These are phyloP conservation scores for Plasmopara halstedii DNA, from an alignment of 352 stramenopile genomes.

Conservation along the genomic window DNA sequence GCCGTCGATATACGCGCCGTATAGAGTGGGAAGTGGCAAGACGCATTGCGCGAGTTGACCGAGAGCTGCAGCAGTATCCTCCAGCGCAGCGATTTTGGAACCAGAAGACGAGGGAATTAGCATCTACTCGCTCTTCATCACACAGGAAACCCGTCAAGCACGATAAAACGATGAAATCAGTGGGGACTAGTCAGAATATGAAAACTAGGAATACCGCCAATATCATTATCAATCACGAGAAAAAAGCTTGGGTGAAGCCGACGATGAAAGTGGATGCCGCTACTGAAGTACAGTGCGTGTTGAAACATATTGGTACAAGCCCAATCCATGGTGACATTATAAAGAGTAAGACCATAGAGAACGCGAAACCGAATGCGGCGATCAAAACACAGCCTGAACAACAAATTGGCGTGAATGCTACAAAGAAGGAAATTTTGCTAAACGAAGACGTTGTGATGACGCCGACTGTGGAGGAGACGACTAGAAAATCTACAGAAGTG, in stretches of 20 bases:
- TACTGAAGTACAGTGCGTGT: not conserved
- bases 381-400: not conserved
- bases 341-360: conserved; percentile 8
- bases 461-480: too few relatives aligned
- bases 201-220: not conserved
- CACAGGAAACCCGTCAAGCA: not conserved
- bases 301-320: conserved; percentile 9
- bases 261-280: not conserved
- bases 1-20: conserved; percentile 28
- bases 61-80: conserved; percentile 43
- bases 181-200: too few relatives aligned
- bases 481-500: not conserved
- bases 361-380: conserved; percentile 6
- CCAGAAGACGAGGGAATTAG: conserved; percentile 22
- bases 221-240: too few relatives aligned
- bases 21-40: conserved; percentile 68
- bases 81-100: conserved; percentile 52
- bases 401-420: not conserved
- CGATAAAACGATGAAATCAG: not conserved
- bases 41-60: conserved; percentile 58
- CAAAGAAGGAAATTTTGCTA: not conserved
- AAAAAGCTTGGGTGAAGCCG: conserved; percentile 3
- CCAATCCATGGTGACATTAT: not conserved
- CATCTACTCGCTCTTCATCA: not conserved
- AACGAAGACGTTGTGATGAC: not conserved